phyloP scores from a whole-genome alignment of 345 rosid genomes.

The Pseudoturritis turrita region DNA sequence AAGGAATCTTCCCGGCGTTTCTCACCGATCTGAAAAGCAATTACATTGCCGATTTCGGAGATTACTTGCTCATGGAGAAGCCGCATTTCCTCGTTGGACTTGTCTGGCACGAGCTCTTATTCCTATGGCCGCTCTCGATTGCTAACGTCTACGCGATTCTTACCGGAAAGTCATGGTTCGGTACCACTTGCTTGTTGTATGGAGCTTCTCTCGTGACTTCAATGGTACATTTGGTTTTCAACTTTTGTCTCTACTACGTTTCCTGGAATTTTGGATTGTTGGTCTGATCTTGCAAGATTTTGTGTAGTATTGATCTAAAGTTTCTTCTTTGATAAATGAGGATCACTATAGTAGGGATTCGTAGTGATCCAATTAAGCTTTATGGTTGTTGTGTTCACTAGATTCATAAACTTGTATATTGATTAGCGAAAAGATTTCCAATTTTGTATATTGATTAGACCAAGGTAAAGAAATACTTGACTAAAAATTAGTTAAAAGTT shows the following conservation, averaged over 20 bases:
- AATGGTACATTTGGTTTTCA: constrained; percentile 46
- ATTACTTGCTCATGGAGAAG: constrained; percentile 59
- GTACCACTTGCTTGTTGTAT: constrained; percentile 66
- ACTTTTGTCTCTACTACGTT: neutral
- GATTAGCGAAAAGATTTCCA: neutral
- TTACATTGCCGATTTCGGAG: constrained; percentile 49
- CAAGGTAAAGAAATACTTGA: neutral
- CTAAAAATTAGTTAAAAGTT: neutral
- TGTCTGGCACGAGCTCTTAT: constrained; percentile 62
- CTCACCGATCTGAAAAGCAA: constrained; percentile 43
- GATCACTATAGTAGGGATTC: neutral
- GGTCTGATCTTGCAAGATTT: neutral
- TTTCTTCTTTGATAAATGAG: neutral
- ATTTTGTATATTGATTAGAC: neutral
- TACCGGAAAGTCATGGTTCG: constrained; percentile 58
- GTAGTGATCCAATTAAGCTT: neutral
- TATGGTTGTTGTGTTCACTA: neutral
- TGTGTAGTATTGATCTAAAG: neutral
- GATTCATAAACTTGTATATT: neutral
- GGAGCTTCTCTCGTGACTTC: constrained; percentile 62
- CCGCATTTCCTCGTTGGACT: constrained; percentile 73
- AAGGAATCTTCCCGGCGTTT: constrained; percentile 40
- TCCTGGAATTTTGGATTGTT: neutral
- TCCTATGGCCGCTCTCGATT: constrained; percentile 74
- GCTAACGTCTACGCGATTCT: constrained; percentile 49